Percentiles rank a stretch among this genome's conserved stretches.
Conservation (phyloP, 2,329 filamentous ascomycete species). For the Scedosporium minutisporum region DNA sequence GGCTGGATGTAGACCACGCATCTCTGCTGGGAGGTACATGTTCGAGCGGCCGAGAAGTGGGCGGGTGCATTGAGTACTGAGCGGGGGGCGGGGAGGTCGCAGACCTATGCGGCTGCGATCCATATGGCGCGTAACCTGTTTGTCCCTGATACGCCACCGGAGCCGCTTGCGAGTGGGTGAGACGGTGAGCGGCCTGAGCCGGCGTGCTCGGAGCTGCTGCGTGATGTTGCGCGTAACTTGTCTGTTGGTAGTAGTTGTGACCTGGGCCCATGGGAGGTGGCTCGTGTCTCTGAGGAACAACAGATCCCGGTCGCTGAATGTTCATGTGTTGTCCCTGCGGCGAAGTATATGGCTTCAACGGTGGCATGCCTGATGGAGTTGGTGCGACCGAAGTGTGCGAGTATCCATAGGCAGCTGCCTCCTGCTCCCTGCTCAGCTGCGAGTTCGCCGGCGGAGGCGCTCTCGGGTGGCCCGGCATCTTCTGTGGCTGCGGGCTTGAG, state of each 20-base stretch:
- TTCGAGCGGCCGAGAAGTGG: constrained; percentile 32
- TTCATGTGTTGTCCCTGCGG: constrained; percentile 39
- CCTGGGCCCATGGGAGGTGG: constrained; percentile 24
- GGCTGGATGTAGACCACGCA: constrained; percentile 21
- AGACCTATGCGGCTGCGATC: constrained; percentile 27
- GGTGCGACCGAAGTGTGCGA: constrained; percentile 29
- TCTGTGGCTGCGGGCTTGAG: constrained; percentile 40
- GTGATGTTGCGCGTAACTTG: constrained; percentile 25
- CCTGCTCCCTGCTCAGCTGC: constrained; percentile 39
- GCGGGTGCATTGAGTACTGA: constrained; percentile 42
- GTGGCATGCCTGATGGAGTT: constrained; percentile 38
- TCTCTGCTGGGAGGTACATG: constrained; percentile 25
- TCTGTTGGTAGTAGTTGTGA: constrained; percentile 39
- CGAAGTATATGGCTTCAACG: constrained; percentile 44
- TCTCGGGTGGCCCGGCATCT: constrained; percentile 29
- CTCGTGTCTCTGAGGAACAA: constrained; percentile 30
- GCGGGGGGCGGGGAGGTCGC: constrained; percentile 41
- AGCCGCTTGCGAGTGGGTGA: constrained; percentile 25
- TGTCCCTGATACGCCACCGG: constrained; percentile 32
- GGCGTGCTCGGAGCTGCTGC: constrained; percentile 33
- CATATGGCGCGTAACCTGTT: constrained; percentile 31
- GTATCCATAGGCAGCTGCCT: constrained; percentile 26
- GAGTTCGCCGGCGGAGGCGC: constrained; percentile 26
- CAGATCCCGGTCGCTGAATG: constrained; percentile 29
- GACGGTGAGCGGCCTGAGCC: constrained; percentile 34